phyloP scores from a whole-genome alignment of 1,139 yeast genomes.

The Hemisphaericaspora lyxosophila region DNA sequence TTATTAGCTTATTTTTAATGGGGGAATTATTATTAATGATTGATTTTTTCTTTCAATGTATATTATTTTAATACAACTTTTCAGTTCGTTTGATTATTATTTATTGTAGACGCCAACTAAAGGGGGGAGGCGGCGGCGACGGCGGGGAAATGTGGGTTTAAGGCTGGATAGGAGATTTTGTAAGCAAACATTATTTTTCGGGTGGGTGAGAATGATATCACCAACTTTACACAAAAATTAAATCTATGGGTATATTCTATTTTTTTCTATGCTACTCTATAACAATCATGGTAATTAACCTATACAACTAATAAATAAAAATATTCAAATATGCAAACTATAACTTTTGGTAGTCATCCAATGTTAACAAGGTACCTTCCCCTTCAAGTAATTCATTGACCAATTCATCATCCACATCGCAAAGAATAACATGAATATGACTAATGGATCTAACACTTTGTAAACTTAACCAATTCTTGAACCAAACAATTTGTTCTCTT shows the following conservation, averaged over 20 bases:
- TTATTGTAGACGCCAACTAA: too few species aligned
- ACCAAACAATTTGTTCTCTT: conserved; percentile 52
- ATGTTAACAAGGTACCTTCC: conserved; percentile 21
- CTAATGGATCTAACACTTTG: conserved; percentile 61
- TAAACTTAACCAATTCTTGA: conserved; percentile 59
- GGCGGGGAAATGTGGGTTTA: not conserved
- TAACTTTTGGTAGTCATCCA: conserved; percentile 19
- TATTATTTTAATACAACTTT: conserved; percentile 10
- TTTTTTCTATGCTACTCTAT: conserved; percentile 2
- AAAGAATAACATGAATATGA: conserved; percentile 57
- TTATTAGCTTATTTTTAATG: conserved; percentile 2
- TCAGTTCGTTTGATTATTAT: conserved; percentile 8
- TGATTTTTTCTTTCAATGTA: conserved; percentile 10
- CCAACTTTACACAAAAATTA: not conserved
- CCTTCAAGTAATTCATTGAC: conserved; percentile 20
- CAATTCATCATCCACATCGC: conserved; percentile 28
- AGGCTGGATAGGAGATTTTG: not conserved
- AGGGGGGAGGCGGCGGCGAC: too few species aligned
- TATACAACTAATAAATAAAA: not conserved
- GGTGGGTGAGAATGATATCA: conserved; percentile 3
- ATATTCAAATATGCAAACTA: not conserved
- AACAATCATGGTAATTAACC: not conserved
- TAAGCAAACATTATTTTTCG: not conserved
- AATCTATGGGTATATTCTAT: not conserved
- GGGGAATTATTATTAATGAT: conserved; percentile 3